phyloP scores from a whole-genome alignment of 306 rosid species.

The Aeschynomene evenia region DNA sequence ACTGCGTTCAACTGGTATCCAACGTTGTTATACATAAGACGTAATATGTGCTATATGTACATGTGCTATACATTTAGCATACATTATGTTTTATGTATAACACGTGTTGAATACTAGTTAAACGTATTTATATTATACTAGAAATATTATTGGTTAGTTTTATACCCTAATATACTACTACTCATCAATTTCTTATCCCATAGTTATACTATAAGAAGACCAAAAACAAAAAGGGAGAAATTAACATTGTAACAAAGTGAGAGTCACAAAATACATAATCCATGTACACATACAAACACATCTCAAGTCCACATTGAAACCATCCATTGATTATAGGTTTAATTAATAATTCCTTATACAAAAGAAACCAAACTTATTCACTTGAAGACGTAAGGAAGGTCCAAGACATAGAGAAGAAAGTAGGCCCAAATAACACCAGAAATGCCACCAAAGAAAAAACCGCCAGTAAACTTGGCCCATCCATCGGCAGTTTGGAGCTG shows the following conservation, averaged over 20 bases:
- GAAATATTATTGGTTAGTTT: no score
- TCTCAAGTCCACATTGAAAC: conserved; percentile 24
- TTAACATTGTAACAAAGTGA: conserved; percentile 7
- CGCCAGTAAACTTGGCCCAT: conserved; percentile 95
- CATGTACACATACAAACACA: conserved; percentile 40
- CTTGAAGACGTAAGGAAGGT: conserved; percentile 84
- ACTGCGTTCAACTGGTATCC: no score
- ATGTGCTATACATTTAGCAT: no score
- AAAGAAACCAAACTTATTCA: conserved; percentile 28
- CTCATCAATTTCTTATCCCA: background rate
- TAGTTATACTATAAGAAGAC: background rate
- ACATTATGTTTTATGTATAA: no score
- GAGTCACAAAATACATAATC: conserved; percentile 35
- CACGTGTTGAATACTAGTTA: no score
- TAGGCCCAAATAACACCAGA: conserved; percentile 95
- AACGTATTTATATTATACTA: no score
- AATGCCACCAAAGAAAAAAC: conserved; percentile 95
- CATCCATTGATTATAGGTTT: no score
- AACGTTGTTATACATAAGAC: no score
- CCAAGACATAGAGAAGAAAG: conserved; percentile 68
- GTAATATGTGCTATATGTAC: no score
- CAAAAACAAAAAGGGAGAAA: background rate
- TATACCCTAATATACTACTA: no score
- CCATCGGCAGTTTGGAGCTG: conserved; percentile 92
- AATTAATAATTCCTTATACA: no score